These are phyloP conservation scores for Cladochytrium replicatum DNA, from an alignment of 192 early-diverging fungal genomes.

Conservation along the genomic window DNA sequence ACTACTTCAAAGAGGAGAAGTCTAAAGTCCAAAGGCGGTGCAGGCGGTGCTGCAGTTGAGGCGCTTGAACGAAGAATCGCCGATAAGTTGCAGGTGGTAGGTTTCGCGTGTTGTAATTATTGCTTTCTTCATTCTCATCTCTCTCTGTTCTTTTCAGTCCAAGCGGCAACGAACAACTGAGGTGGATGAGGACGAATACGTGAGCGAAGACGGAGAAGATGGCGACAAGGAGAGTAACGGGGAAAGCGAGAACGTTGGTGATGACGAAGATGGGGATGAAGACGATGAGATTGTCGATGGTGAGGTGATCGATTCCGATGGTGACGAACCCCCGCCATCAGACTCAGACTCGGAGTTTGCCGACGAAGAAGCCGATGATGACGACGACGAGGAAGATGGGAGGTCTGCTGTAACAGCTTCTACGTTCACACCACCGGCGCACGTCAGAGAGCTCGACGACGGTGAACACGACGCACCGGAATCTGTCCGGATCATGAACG, in stretches of 20 bases:
- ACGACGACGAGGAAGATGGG: no score
- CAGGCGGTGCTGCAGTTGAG: background rate
- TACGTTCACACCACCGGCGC: no score
- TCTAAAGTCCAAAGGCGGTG: background rate
- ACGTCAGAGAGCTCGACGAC: no score
- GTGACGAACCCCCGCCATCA: constrained; percentile 38
- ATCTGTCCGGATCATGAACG: constrained; percentile 52
- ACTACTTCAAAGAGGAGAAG: constrained; percentile 2
- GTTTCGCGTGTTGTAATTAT: constrained; percentile 6
- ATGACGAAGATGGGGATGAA: constrained; percentile 15
- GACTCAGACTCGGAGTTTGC: constrained; percentile 40
- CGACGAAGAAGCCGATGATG: no score
- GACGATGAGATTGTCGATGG: constrained; percentile 33
- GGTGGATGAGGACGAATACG: background rate
- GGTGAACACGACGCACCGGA: constrained; percentile 23
- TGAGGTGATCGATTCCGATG: constrained; percentile 41
- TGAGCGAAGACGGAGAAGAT: constrained; percentile 12
- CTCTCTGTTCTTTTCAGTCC: no score
- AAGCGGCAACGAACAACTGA: constrained; percentile 8
- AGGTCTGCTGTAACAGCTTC: no score
- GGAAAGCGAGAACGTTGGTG: constrained; percentile 9
- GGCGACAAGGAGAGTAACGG: constrained; percentile 9
- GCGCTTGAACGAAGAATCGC: no score
- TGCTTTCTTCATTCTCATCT: no score
- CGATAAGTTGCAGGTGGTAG: no score